Percentiles rank a stretch among this genome's conserved stretches.
phyloP scores from a whole-genome alignment of 169 alveolate species.

The Hepatocystis sp. region DNA sequence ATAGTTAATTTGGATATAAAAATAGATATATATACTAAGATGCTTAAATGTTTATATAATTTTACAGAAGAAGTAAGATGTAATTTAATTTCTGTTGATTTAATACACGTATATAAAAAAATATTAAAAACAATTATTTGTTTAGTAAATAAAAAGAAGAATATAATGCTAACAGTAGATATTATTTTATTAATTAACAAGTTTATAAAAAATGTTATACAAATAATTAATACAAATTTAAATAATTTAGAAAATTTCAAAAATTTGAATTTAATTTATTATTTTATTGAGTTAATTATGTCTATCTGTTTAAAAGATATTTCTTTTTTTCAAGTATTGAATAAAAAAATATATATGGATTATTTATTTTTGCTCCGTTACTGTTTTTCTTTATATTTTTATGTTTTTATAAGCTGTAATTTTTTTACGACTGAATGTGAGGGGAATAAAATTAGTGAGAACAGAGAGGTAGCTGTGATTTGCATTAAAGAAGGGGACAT shows the following conservation, averaged over 20 bases:
- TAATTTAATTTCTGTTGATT: slow-evolving; percentile 37
- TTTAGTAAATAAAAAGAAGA: slow-evolving; percentile 43
- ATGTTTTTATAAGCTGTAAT: neutral
- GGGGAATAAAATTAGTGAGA: neutral
- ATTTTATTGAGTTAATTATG: slow-evolving; percentile 23
- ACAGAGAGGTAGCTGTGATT: neutral
- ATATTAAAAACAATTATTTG: slow-evolving; percentile 32
- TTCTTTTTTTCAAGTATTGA: slow-evolving; percentile 7
- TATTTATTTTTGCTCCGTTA: slow-evolving; percentile 2
- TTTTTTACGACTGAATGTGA: slow-evolving; percentile 12
- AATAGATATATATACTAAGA: slow-evolving; percentile 29
- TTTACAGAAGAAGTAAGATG: slow-evolving; percentile 42
- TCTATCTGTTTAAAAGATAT: slow-evolving; percentile 17
- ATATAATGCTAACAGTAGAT: slow-evolving; percentile 6
- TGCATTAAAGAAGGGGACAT: no score
- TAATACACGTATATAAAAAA: slow-evolving; percentile 30
- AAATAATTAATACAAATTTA: slow-evolving; percentile 26
- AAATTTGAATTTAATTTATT: slow-evolving; percentile 25
- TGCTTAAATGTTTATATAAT: slow-evolving; percentile 41
- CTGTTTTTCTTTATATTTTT: slow-evolving; percentile 16
- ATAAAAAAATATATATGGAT: slow-evolving; percentile 23
- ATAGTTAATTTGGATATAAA: slow-evolving; percentile 10
- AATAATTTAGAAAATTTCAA: slow-evolving; percentile 4
- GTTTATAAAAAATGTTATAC: slow-evolving; percentile 21
- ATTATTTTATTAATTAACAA: slow-evolving; percentile 36